Evolutionary conservation across 305 asterid genomes (phyloP).

Genomic region (Caryopteris hybrid): DNA sequence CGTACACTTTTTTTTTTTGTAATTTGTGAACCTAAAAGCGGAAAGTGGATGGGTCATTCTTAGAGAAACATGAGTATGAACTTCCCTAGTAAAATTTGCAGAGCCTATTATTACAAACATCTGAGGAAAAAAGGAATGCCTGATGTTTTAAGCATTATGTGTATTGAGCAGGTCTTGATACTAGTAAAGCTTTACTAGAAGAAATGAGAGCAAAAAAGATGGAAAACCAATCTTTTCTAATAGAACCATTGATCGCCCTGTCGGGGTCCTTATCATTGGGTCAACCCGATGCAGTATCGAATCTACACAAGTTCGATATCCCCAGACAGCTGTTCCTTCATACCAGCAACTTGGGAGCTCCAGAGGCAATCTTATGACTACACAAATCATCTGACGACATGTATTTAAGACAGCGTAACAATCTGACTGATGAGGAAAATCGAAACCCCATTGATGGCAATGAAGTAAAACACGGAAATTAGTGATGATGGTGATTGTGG

Average conservation of each 20-base stretch:
- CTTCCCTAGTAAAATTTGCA: no score
- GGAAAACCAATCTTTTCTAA: slow-evolving; percentile 43
- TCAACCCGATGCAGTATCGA: slow-evolving; percentile 55
- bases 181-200: slow-evolving; percentile 50
- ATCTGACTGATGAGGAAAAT: slow-evolving; percentile 15
- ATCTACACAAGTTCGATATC: slow-evolving; percentile 53
- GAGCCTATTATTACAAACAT: no score
- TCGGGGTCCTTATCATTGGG: slow-evolving; percentile 47
- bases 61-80: no score
- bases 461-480: not conserved
- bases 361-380: slow-evolving; percentile 57
- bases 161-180: slow-evolving; percentile 61
- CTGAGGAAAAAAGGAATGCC: no score
- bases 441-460: not conserved
- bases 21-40: no score
- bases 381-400: slow-evolving; percentile 7
- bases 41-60: no score
- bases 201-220: slow-evolving; percentile 32
- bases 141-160: not conserved
- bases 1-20: no score
- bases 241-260: slow-evolving; percentile 57
- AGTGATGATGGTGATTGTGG: not conserved
- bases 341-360: slow-evolving; percentile 36
- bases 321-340: slow-evolving; percentile 49
- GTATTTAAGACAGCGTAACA: slow-evolving; percentile 8